These are phyloP conservation scores for Corymbia citriodora DNA, from an alignment of 441 rosid species.

Conservation along the genomic window DNA sequence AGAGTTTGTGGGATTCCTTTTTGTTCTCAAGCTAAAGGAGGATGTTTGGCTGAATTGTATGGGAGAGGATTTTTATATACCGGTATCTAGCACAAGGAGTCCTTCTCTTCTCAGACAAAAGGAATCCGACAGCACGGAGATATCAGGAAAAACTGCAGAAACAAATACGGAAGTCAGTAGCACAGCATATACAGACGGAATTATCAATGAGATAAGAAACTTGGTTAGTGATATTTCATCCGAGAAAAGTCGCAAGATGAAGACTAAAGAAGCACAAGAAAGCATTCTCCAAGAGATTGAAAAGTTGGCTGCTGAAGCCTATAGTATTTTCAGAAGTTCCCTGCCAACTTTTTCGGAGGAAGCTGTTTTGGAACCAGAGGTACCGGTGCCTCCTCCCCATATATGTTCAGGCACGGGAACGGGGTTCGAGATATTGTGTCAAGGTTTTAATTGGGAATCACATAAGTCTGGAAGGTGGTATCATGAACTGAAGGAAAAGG, in stretches of 20 bases:
- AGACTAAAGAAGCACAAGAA: slow-evolving; percentile 72
- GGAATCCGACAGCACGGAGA: slow-evolving; percentile 24
- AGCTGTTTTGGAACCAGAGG: slow-evolving; percentile 34
- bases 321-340: slow-evolving; percentile 82
- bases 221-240: slow-evolving; percentile 62
- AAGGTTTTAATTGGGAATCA: slow-evolving; percentile 99
- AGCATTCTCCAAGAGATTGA: slow-evolving; percentile 92
- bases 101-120: slow-evolving; percentile 18
- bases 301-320: slow-evolving; percentile 97
- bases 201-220: slow-evolving; percentile 75
- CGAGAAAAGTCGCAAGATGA: slow-evolving; percentile 41
- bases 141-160: slow-evolving; percentile 24
- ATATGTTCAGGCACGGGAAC: slow-evolving; percentile 76
- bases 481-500: slow-evolving; percentile 65
- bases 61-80: slow-evolving; percentile 79
- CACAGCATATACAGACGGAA: slow-evolving; percentile 44
- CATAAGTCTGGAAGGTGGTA: slow-evolving; percentile 92
- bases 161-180: slow-evolving; percentile 33
- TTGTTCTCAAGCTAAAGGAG: slow-evolving; percentile 75
- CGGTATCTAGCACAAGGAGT: slow-evolving; percentile 47
- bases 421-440: slow-evolving; percentile 86
- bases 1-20: slow-evolving; percentile 61
- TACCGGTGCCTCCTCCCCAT: slow-evolving; percentile 28
- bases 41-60: slow-evolving; percentile 58
- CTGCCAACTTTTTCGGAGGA: slow-evolving; percentile 54